Evolutionary conservation across 2,329 filamentous ascomycete species (phyloP).

Genomic region (Clonostachys sp.): DNA sequence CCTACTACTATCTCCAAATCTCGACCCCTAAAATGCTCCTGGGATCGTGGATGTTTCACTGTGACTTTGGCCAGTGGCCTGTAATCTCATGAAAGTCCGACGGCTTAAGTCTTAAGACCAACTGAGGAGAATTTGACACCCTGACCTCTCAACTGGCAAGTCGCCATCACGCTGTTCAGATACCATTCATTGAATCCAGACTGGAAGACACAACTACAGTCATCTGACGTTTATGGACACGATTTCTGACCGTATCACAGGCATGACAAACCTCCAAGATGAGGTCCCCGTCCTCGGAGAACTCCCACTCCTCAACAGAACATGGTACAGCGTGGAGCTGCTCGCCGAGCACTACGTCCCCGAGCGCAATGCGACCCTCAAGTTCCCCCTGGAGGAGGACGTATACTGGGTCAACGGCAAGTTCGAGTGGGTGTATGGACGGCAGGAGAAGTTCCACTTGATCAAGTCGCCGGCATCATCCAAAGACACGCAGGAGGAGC

Average conservation of each 20-base stretch:
- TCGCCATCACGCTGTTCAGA: too few species aligned
- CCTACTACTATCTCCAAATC: too few species aligned
- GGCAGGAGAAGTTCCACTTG: constrained; percentile 38
- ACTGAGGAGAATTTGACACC: too few species aligned
- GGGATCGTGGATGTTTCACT: too few species aligned
- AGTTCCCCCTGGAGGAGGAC: constrained; percentile 45
- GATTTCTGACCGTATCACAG: constrained; percentile 11
- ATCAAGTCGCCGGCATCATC: constrained; percentile 9
- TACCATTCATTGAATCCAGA: too few species aligned
- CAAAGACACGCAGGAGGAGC: too few species aligned
- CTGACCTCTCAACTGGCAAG: too few species aligned
- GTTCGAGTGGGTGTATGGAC: constrained; percentile 45
- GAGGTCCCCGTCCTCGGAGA: constrained; percentile 41
- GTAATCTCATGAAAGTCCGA: too few species aligned
- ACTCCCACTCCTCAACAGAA: constrained; percentile 34
- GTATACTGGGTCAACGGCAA: constrained; percentile 35
- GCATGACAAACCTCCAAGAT: constrained; percentile 45
- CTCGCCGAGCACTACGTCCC: constrained; percentile 39
- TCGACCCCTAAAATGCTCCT: too few species aligned
- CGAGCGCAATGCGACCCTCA: constrained; percentile 34
- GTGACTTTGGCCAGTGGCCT: too few species aligned
- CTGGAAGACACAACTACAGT: constrained; percentile 21
- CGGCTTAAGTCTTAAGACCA: too few species aligned
- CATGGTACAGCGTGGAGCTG: constrained; percentile 47
- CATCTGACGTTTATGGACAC: constrained; percentile 35